Conservation (phyloP, 2,329 filamentous ascomycete genomes). For the Ambrosiella beaveri region DNA sequence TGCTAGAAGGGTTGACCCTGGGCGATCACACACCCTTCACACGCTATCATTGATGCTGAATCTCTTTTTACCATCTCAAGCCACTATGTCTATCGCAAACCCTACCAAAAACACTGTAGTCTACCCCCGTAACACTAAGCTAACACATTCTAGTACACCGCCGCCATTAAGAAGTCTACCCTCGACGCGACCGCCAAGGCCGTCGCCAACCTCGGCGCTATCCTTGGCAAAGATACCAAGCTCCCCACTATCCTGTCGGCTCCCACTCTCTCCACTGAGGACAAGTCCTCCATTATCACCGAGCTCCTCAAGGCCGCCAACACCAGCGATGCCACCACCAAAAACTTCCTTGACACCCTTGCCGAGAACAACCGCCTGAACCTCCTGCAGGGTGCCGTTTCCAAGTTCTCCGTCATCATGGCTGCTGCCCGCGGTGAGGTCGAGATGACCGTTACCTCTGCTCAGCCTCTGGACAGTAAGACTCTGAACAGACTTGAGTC, state of each 20-base stretch:
- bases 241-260: constrained; percentile 58
- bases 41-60: too few species aligned
- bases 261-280: constrained; percentile 57
- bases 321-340: constrained; percentile 61
- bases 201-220: constrained; percentile 49
- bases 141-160: constrained; percentile 61
- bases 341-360: constrained; percentile 82
- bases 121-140: not conserved
- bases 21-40: too few species aligned
- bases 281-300: constrained; percentile 73
- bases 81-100: not conserved
- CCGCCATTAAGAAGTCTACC: constrained; percentile 68
- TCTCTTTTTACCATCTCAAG: too few species aligned
- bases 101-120: not conserved
- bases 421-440: constrained; percentile 81
- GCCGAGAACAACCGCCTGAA: constrained; percentile 93
- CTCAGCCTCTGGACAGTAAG: constrained; percentile 75
- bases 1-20: too few species aligned
- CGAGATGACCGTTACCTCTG: constrained; percentile 80
- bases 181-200: constrained; percentile 77
- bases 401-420: constrained; percentile 80
- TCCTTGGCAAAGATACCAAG: constrained; percentile 71
- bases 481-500: constrained; percentile 71
- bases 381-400: constrained; percentile 61
- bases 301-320: constrained; percentile 78